A percentile compares a stretch with the other conserved stretches of the same genome.
phyloP scores from a whole-genome alignment of 2,329 filamentous ascomycete species.

The Cladophialophora psammophila region DNA sequence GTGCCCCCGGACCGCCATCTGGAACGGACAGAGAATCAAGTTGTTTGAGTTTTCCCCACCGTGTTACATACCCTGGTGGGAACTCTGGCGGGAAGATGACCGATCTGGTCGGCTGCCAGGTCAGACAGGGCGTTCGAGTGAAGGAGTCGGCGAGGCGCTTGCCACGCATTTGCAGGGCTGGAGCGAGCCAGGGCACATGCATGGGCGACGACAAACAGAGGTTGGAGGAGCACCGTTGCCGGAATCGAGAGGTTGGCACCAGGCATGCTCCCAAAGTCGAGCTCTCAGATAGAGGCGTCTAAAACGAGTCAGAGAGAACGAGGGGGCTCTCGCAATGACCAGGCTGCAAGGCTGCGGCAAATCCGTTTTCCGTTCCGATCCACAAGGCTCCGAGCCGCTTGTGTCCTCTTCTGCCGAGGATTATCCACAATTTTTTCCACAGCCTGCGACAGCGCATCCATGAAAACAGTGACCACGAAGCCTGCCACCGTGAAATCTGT shows the following conservation, averaged over 20 bases:
- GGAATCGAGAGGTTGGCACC: background rate
- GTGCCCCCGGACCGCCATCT: background rate
- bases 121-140: no score
- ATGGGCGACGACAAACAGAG: no score
- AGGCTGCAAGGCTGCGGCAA: background rate
- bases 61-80: no score
- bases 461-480: background rate
- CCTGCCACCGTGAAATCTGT: background rate
- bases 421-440: constrained; percentile 22
- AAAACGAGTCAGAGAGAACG: background rate
- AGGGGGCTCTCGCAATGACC: background rate
- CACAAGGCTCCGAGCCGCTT: background rate
- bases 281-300: background rate
- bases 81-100: no score
- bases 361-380: constrained; percentile 9
- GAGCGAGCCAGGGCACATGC: no score
- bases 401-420: background rate
- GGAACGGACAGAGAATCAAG: background rate
- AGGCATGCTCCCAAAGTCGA: background rate
- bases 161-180: no score
- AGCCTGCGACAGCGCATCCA: background rate
- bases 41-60: no score
- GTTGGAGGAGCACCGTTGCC: no score
- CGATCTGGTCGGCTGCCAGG: no score
- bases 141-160: no score